Percentiles rank a stretch among this genome's conserved stretches.
Evolutionary conservation across 2,329 filamentous ascomycete genomes (phyloP).

Genomic region (Arthrinium phaeospermum): DNA sequence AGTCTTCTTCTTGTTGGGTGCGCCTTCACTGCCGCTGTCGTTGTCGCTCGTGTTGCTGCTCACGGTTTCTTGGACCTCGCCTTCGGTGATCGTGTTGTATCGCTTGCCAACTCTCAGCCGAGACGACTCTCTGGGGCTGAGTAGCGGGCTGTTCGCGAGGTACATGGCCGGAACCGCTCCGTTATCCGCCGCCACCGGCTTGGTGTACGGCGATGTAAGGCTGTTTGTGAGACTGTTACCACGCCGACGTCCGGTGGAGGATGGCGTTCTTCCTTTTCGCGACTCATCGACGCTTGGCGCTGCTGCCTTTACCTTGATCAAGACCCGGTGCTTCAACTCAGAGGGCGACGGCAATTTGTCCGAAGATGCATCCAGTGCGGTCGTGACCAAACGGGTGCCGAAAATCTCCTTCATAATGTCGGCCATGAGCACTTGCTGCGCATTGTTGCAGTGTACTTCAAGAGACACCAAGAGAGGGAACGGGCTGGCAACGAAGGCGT

Average conservation of each 20-base stretch:
- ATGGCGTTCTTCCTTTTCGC: constrained; percentile 45
- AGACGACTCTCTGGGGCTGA: constrained; percentile 57
- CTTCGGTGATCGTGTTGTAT: constrained; percentile 64
- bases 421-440: constrained; percentile 88
- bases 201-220: constrained; percentile 74
- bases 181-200: constrained; percentile 66
- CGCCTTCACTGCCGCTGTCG: constrained; percentile 69
- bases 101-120: constrained; percentile 56
- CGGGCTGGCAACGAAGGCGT: constrained; percentile 85
- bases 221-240: constrained; percentile 75
- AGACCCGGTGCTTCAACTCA: constrained; percentile 79
- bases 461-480: constrained; percentile 94
- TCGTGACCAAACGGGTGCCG: constrained; percentile 76
- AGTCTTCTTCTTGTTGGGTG: constrained; percentile 62
- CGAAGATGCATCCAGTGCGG: constrained; percentile 72
- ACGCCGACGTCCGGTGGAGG: constrained; percentile 54
- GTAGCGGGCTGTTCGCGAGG: constrained; percentile 59
- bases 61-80: constrained; percentile 58
- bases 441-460: constrained; percentile 87
- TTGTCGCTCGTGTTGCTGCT: constrained; percentile 79
- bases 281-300: constrained; percentile 41
- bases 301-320: constrained; percentile 94
- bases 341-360: constrained; percentile 82
- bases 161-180: constrained; percentile 50
- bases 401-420: constrained; percentile 87